phyloP scores from a whole-genome alignment of 495 filamentous ascomycete species.

The Podospora australis region DNA sequence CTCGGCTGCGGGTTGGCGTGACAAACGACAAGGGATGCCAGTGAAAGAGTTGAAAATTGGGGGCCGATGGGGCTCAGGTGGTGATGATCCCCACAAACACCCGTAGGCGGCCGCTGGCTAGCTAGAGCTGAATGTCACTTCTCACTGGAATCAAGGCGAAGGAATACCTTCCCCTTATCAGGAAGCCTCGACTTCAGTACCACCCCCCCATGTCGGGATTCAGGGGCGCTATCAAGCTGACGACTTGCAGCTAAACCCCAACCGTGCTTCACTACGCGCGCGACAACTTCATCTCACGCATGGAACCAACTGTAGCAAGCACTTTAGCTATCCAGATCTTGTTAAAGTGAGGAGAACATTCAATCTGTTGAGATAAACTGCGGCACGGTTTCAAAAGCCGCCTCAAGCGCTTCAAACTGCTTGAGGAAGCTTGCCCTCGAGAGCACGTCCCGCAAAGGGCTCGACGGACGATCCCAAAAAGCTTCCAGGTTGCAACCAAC shows the following conservation, averaged over 20 bases:
- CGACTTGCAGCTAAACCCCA: slow-evolving; percentile 10
- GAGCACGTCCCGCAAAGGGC: too few relatives aligned
- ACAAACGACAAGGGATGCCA: slow-evolving; percentile 12
- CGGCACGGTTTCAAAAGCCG: neutral
- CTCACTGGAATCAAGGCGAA: neutral
- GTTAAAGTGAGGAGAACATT: neutral
- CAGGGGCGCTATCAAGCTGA: slow-evolving; percentile 2
- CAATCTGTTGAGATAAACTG: too few relatives aligned
- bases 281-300: slow-evolving; percentile 7
- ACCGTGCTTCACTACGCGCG: slow-evolving; percentile 17
- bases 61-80: neutral
- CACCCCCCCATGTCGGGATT: neutral
- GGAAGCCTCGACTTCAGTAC: too few relatives aligned
- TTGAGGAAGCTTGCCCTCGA: too few relatives aligned
- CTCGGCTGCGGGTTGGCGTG: slow-evolving; percentile 8
- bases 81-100: neutral
- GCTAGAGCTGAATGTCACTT: neutral
- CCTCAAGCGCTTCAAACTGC: neutral
- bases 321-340: neutral
- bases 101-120: slow-evolving; percentile 1
- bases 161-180: too few relatives aligned
- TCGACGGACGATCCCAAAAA: too few relatives aligned
- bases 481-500: neutral
- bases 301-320: neutral
- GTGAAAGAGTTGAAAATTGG: neutral